Evolutionary conservation across 2,329 filamentous ascomycete genomes (phyloP).

Genomic region (Fusarium bactridioides): DNA sequence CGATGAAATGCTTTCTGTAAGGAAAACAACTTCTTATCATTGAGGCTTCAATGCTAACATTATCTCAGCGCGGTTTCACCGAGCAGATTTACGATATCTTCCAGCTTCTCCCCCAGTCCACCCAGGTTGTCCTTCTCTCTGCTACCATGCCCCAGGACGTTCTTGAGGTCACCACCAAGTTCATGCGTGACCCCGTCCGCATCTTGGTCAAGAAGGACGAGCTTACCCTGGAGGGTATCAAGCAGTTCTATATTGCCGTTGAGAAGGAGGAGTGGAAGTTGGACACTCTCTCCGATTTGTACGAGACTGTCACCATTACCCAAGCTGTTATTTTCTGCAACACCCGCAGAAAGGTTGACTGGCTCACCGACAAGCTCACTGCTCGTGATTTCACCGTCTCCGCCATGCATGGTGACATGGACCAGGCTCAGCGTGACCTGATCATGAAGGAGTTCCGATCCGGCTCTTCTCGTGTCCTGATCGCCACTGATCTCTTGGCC

Average conservation of each 20-base stretch:
- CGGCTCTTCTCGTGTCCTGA: conserved; percentile 96
- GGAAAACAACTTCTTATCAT: conserved; percentile 42
- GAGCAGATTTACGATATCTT: conserved; percentile 99
- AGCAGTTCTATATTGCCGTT: conserved; percentile 99
- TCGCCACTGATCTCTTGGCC: conserved; percentile 95
- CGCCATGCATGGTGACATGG: conserved; percentile 99
- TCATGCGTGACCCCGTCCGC: conserved; percentile 99
- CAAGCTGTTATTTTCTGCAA: conserved; percentile 99
- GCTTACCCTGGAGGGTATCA: conserved; percentile 99
- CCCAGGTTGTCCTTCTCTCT: conserved; percentile 97
- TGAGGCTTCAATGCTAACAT: conserved; percentile 45
- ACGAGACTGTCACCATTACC: conserved; percentile 99
- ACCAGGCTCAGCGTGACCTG: conserved; percentile 94
- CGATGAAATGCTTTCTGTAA: conserved; percentile 96
- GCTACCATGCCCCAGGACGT: conserved; percentile 99
- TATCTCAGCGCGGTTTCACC: conserved; percentile 86
- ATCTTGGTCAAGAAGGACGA: conserved; percentile 99
- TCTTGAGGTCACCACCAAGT: conserved; percentile 99
- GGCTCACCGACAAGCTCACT: conserved; percentile 99
- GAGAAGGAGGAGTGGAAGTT: conserved; percentile 99
- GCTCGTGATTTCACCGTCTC: conserved; percentile 99
- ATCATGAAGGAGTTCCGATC: conserved; percentile 99
- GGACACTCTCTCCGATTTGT: conserved; percentile 97
- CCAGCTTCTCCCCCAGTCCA: conserved; percentile 96
- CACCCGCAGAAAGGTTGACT: conserved; percentile 99